These are phyloP conservation scores for Microdochium trichocladiopsis DNA, from an alignment of 2,329 filamentous ascomycete species.

Conservation along the genomic window DNA sequence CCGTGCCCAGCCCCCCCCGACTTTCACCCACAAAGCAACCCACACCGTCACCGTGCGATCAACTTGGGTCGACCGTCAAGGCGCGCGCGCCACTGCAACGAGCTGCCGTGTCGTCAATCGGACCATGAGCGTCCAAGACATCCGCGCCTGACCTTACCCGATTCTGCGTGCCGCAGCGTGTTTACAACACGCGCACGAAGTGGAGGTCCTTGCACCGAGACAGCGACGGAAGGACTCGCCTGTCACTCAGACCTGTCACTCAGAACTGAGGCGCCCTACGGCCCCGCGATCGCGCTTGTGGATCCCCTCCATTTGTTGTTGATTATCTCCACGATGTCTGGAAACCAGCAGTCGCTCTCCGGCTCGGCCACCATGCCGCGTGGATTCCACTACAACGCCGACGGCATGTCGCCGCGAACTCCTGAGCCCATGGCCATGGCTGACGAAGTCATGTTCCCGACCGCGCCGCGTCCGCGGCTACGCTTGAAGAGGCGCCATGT, in stretches of 20 bases:
- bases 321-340: neutral
- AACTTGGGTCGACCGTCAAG: neutral
- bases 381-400: slow-evolving; percentile 28
- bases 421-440: slow-evolving; percentile 39
- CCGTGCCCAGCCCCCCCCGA: neutral
- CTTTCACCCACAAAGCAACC: neutral
- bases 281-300: neutral
- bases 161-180: neutral
- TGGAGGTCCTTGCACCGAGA: neutral
- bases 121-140: neutral
- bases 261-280: neutral
- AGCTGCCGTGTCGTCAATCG: neutral
- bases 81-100: neutral
- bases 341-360: slow-evolving; percentile 29
- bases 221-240: neutral
- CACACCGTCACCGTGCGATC: neutral
- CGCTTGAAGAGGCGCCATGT: slow-evolving; percentile 48
- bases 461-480: slow-evolving; percentile 45
- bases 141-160: neutral
- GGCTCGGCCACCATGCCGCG: slow-evolving; percentile 35
- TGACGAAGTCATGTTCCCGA: slow-evolving; percentile 32
- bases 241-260: neutral
- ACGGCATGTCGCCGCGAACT: slow-evolving; percentile 35
- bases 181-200: neutral
- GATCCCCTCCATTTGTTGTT: neutral